Evolutionary conservation across 345 rosid species (phyloP).

Genomic region (Clausena lansium): DNA sequence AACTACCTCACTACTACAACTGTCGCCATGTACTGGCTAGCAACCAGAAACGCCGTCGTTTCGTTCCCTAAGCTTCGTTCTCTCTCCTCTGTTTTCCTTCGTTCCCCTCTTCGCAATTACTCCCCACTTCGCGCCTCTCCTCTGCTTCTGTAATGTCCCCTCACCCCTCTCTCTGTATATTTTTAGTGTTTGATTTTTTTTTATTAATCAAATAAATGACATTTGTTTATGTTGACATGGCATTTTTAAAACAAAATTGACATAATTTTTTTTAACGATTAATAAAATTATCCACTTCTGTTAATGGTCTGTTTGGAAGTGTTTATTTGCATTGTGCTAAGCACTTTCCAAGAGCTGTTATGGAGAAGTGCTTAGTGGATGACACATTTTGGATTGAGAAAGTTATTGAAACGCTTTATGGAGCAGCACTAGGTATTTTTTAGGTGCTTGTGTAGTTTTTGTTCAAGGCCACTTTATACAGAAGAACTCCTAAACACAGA

Average conservation of each 20-base stretch:
- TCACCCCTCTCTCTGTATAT: neutral
- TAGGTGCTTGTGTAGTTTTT: neutral
- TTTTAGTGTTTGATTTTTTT: neutral
- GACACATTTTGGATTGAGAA: neutral
- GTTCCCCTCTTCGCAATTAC: slow-evolving; percentile 41
- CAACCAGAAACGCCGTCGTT: slow-evolving; percentile 60
- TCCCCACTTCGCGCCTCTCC: slow-evolving; percentile 41
- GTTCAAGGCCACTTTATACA: neutral
- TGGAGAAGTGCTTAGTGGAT: neutral
- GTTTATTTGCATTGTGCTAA: no score
- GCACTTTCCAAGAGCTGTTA: neutral
- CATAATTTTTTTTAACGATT: no score
- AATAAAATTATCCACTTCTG: no score
- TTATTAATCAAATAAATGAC: neutral
- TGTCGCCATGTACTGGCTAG: slow-evolving; percentile 60
- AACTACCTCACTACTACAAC: neutral
- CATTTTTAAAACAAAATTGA: neutral
- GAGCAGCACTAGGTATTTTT: neutral
- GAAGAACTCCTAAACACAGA: neutral
- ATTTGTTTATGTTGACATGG: neutral
- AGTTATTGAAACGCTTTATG: neutral
- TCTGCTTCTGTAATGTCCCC: slow-evolving; percentile 38
- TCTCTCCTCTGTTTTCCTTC: slow-evolving; percentile 49
- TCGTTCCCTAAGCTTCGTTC: slow-evolving; percentile 64
- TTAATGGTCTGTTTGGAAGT: no score